Evolutionary conservation across 768 basidiomycete species (phyloP), one percentile per base, ranked within the genome.

Genomic region (Calocybe cyanea): DNA sequence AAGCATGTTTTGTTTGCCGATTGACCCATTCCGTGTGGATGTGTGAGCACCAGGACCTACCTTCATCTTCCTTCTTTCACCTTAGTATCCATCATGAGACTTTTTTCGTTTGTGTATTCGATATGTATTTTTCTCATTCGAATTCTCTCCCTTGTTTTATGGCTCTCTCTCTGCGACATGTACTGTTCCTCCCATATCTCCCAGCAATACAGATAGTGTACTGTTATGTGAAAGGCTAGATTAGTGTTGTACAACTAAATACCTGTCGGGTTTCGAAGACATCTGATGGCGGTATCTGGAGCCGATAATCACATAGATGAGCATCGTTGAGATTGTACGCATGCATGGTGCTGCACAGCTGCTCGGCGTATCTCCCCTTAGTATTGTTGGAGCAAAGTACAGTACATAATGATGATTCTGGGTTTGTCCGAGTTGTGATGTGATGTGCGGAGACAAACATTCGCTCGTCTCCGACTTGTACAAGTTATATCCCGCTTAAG

Each of bases 1-100:
- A 90, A 88, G 63, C 83, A 91, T 62, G 78, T 92, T 38, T 68
- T 93, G 53, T 92, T 83, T 57, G 88, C 89, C 40, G 85, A 85
- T 56, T 89, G 65, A 72, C 36, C 25, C 32, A 23, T n/a, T 14
- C 24, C 34, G 24, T 20, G 10, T 9, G 28, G 5, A 35, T n/a
- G 32, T 11, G 15, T 30, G 31, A 32, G 31, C 31, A 32, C 15
- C 13, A 31, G 21, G 33, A 42, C 28, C 35, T 49, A 24, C 11
- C 17, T 25, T 20, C 17, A 21, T 33, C 9, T 18, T 25, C 41
- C 32, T 9, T 30, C 19, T 7, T 33, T 47, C 42, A 39, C 42
- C 41, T 48, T 43, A 42, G 30, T 41, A n/a, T n/a, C n/a, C n/a
- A n/a, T 32, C 40, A 33, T 23, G 42, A 50, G 34, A 40, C 32